A percentile compares a stretch with the other conserved stretches of the same genome.
Conservation (phyloP, 2,329 filamentous ascomycete genomes). For the Colletotrichum gloeosporioides region DNA sequence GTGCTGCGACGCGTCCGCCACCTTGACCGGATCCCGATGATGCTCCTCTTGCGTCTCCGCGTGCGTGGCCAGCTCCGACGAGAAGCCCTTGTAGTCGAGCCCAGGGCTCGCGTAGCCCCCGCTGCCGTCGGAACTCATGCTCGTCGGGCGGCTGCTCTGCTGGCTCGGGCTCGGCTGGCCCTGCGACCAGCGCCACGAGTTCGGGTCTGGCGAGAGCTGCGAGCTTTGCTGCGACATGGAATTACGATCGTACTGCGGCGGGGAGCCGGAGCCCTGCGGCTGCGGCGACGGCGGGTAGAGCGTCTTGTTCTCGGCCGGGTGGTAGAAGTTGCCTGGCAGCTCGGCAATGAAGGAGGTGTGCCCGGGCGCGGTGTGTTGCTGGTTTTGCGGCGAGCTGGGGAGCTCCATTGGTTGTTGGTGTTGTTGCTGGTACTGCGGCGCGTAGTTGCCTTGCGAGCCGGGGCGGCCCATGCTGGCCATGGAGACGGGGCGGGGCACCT, state of each 20-base stretch:
- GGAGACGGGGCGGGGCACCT: slow-evolving; percentile 40
- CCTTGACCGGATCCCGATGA: slow-evolving; percentile 4
- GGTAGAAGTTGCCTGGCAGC: slow-evolving; percentile 55
- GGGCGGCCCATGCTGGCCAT: slow-evolving; percentile 32
- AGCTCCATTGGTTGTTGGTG: slow-evolving; percentile 20
- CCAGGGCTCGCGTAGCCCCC: slow-evolving; percentile 42
- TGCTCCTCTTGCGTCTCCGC: slow-evolving; percentile 53
- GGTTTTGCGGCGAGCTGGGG: slow-evolving; percentile 22
- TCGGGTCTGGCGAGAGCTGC: slow-evolving; percentile 31
- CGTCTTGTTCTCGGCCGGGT: slow-evolving; percentile 36
- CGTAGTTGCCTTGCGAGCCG: slow-evolving; percentile 17
- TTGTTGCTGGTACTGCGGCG: slow-evolving; percentile 22
- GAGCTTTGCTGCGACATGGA: slow-evolving; percentile 24
- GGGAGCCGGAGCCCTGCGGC: slow-evolving; percentile 19
- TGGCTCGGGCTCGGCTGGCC: slow-evolving; percentile 34
- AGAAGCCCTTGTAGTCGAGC: slow-evolving; percentile 45
- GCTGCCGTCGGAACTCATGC: slow-evolving; percentile 33
- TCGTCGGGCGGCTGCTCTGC: slow-evolving; percentile 38
- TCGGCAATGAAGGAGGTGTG: slow-evolving; percentile 36
- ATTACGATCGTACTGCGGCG: slow-evolving; percentile 23
- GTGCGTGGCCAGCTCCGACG: slow-evolving; percentile 52
- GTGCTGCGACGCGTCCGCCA: slow-evolving; percentile 4
- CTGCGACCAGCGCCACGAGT: slow-evolving; percentile 47
- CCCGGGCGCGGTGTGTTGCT: slow-evolving; percentile 25
- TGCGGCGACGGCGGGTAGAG: slow-evolving; percentile 31